Evolutionary conservation across 2,329 filamentous ascomycete genomes (phyloP), one percentile per base, ranked within the genome.

Genomic region (Purpureocillium takamizusanense): DNA sequence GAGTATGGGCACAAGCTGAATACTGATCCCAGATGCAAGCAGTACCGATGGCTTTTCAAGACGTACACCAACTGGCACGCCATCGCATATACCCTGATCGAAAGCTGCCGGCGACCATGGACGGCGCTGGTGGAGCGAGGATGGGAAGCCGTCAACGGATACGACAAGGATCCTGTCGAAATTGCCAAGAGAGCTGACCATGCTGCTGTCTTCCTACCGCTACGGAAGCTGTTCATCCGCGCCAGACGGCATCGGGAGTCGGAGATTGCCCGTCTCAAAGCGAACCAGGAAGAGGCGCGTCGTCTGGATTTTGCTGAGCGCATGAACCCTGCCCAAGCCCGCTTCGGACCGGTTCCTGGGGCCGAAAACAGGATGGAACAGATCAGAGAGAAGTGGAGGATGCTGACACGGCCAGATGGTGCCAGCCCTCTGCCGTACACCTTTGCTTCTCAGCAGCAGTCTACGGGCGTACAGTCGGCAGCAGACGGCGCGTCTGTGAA

Each of bases 1-100:
- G 84, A 89, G 55, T 61, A 84, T 52, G 75, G 75, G 14, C 66
- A 80, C 35, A 66, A 83, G 1, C 62, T 88, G 12, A 76, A 83
- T 48, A 75, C 70, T 0, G 80, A 86, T 32, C 50, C 54, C 7
- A 57, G 65, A 7, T 65, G 60, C 45, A 61, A 60, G 36, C 62
- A 65, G 29, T 74, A 67, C 52, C 53, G 61, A 15, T 74, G 70
- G 70, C 51, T 73, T 2, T 70, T 67, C 45, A 61, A 64, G 45
- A 72, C 67, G 0, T 73, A 72, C 40, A 65, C 66, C 4, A 69
- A 69, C 39, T 74, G 69, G 69, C 66, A 70, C 37, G 65, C 69
- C 17, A 61, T 73, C 43, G 65, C 69, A 3, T 72, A 70, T 47
- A 56, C 66, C 17, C 56, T 74, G 1, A 58, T 72, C 15, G 69